phyloP scores from a whole-genome alignment of 257 asterid genomes.

The Fraxinus cuspidata region DNA sequence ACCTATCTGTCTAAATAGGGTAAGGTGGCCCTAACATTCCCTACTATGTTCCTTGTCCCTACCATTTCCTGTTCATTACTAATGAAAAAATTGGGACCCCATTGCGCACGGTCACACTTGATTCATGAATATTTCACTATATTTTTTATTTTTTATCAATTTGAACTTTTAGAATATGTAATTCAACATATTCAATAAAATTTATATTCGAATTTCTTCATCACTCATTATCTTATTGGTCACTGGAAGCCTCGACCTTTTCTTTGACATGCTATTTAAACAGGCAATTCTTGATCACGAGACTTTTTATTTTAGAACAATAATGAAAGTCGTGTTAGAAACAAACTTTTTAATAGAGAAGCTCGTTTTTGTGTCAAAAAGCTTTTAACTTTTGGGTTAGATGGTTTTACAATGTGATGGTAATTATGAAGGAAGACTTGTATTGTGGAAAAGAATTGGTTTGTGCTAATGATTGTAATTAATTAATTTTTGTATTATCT shows the following conservation, averaged over 20 bases:
- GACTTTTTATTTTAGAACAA: neutral
- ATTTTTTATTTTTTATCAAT: neutral
- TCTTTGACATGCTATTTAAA: neutral
- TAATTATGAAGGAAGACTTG: slow-evolving; percentile 27
- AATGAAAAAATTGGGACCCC: slow-evolving; percentile 33
- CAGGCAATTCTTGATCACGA: neutral
- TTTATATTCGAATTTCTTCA: too few relatives aligned
- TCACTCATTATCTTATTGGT: too few relatives aligned
- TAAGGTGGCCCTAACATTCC: slow-evolving; percentile 22
- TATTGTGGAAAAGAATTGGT: slow-evolving; percentile 33
- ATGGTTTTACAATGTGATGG: slow-evolving; percentile 10
- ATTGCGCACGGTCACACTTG: slow-evolving; percentile 41
- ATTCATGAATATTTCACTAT: slow-evolving; percentile 8
- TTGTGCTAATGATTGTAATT: slow-evolving; percentile 38
- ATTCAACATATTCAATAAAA: too few relatives aligned
- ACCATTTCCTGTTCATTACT: slow-evolving; percentile 42
- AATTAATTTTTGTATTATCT: slow-evolving; percentile 26
- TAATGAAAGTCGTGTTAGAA: neutral
- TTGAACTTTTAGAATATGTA: too few relatives aligned
- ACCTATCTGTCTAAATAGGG: slow-evolving; percentile 38
- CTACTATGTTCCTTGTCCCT: slow-evolving; percentile 27
- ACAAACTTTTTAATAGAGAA: neutral
- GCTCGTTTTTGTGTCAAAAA: too few relatives aligned
- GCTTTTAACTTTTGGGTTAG: neutral
- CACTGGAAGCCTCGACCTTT: too few relatives aligned